Percentiles rank a stretch among this genome's conserved stretches.
Conservation (phyloP, 768 basidiomycete species). For the Boletus subcaerulescens region DNA sequence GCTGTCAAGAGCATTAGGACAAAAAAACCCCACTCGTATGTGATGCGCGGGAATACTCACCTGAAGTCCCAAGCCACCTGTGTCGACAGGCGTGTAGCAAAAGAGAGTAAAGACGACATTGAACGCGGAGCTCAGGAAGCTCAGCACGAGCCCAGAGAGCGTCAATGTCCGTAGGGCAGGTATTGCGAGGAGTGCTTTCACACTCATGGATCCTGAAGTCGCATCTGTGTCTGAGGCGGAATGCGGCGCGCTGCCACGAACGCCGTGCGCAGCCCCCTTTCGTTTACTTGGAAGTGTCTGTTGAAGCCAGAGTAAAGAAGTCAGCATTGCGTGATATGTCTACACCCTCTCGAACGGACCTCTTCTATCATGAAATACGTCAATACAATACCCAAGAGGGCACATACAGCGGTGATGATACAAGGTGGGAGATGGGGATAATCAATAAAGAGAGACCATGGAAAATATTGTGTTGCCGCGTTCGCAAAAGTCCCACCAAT, state of each 20-base stretch:
- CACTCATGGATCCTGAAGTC: constrained; percentile 9
- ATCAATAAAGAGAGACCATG: constrained; percentile 7
- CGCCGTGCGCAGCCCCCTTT: no score
- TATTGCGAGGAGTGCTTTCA: constrained; percentile 40
- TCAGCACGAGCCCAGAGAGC: constrained; percentile 45
- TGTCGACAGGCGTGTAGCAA: constrained; percentile 51
- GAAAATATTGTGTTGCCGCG: constrained; percentile 1
- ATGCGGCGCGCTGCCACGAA: no score
- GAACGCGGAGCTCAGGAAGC: constrained; percentile 52
- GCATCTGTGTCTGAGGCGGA: no score
- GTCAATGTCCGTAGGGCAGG: constrained; percentile 50
- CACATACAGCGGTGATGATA: neutral
- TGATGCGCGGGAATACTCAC: constrained; percentile 26
- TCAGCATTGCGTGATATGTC: no score
- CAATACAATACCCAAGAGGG: neutral
- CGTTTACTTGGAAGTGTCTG: no score
- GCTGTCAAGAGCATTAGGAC: constrained; percentile 27
- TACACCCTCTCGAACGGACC: neutral
- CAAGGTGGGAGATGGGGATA: constrained; percentile 8
- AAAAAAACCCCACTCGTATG: neutral
- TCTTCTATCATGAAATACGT: constrained; percentile 5
- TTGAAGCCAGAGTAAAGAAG: no score
- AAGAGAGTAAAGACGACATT: constrained; percentile 63
- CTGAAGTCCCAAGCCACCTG: constrained; percentile 54
- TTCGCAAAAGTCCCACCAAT: neutral